Percentiles rank a stretch among this genome's conserved stretches.
Conservation (phyloP, 225 moss, liverwort and hornwort species). For the Takakia lepidozioides region DNA sequence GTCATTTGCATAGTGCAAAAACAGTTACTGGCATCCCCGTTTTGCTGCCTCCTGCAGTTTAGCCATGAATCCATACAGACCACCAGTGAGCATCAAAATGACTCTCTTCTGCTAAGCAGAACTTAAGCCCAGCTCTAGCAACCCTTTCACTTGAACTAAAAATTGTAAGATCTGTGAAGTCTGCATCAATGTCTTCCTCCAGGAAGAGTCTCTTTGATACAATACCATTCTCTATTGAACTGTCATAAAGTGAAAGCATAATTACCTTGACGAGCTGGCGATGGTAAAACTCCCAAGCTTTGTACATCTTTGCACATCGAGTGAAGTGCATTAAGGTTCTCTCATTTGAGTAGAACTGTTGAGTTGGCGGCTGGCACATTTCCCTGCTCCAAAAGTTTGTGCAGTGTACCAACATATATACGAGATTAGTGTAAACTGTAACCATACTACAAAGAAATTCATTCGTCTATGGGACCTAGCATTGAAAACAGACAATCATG, state of each 20-base stretch:
- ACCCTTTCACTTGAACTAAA: too few relatives aligned
- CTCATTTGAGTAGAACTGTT: constrained; percentile 77
- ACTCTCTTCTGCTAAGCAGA: too few relatives aligned
- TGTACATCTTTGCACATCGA: constrained; percentile 63
- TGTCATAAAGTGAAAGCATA: background rate
- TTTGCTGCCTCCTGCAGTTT: constrained; percentile 57
- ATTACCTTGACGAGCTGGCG: constrained; percentile 63
- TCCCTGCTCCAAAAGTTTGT: too few relatives aligned
- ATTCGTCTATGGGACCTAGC: too few relatives aligned
- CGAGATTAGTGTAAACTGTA: too few relatives aligned
- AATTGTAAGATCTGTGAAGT: too few relatives aligned
- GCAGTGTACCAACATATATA: too few relatives aligned
- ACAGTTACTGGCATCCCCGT: constrained; percentile 79
- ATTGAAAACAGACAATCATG: too few relatives aligned
- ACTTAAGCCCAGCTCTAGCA: too few relatives aligned
- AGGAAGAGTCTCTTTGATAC: background rate
- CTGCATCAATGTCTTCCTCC: too few relatives aligned
- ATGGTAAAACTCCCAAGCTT: constrained; percentile 85
- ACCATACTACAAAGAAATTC: too few relatives aligned
- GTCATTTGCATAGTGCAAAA: constrained; percentile 72
- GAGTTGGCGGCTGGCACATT: constrained; percentile 61
- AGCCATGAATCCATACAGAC: background rate
- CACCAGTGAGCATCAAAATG: too few relatives aligned
- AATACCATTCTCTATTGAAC: background rate
- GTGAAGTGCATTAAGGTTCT: constrained; percentile 58